Evolutionary conservation across 2,329 filamentous ascomycete species (phyloP).

Genomic region (Camillea tinctor): DNA sequence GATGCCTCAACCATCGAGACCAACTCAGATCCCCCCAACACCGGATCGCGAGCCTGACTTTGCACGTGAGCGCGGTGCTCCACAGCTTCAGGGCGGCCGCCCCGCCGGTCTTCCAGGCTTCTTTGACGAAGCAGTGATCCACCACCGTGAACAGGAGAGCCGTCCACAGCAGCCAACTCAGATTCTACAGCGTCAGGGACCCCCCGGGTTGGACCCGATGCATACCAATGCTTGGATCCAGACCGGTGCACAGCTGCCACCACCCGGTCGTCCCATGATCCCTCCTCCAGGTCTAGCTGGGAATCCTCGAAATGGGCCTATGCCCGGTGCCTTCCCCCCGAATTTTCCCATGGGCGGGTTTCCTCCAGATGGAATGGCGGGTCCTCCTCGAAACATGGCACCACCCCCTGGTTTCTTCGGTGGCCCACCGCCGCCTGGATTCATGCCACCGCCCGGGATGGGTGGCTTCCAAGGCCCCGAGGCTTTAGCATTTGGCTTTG

Average conservation of each 20-base stretch:
- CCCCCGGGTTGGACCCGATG: conserved; percentile 61
- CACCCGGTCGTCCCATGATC: conserved; percentile 53
- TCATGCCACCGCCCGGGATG: conserved; percentile 55
- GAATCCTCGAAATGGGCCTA: conserved; percentile 45
- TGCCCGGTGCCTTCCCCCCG: conserved; percentile 61
- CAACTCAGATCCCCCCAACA: conserved; percentile 45
- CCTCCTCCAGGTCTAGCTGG: conserved; percentile 58
- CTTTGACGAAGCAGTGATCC: conserved; percentile 51
- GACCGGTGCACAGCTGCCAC: conserved; percentile 41
- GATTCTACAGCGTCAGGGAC: conserved; percentile 62
- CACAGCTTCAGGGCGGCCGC: conserved; percentile 34
- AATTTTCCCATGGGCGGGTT: conserved; percentile 55
- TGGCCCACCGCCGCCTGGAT: conserved; percentile 44
- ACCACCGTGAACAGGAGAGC: conserved; percentile 46
- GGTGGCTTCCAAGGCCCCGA: conserved; percentile 57
- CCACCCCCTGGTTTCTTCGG: conserved; percentile 60
- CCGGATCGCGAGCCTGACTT: conserved; percentile 51
- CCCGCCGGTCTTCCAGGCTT: conserved; percentile 47
- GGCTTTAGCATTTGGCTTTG: conserved; percentile 51
- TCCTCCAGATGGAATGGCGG: conserved; percentile 52
- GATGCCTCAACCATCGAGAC: conserved; percentile 51
- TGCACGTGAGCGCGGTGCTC: conserved; percentile 37
- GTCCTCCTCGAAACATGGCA: conserved; percentile 41
- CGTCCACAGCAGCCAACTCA: conserved; percentile 58
- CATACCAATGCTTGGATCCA: conserved; percentile 52